These are phyloP conservation scores for Hericium erinaceus DNA, from an alignment of 768 basidiomycete genomes.

Conservation along the genomic window DNA sequence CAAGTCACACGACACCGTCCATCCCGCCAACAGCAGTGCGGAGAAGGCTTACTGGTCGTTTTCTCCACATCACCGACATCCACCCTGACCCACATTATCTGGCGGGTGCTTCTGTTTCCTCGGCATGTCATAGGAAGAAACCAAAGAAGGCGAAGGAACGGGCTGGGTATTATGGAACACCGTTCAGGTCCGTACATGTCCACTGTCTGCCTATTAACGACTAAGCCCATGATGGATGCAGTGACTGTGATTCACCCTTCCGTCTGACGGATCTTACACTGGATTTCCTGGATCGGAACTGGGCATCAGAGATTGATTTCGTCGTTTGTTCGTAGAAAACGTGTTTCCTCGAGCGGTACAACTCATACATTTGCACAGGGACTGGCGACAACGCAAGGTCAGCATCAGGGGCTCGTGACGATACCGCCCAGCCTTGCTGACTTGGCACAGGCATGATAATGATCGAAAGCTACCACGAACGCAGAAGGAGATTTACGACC, in stretches of 20 bases:
- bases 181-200: conserved; percentile 43
- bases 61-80: conserved; percentile 77
- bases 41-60: conserved; percentile 56
- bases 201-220: no score
- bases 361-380: conserved; percentile 33
- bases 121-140: conserved; percentile 58
- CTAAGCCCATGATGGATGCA: conserved; percentile 16
- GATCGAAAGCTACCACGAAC: conserved; percentile 77
- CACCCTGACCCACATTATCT: conserved; percentile 71
- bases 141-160: conserved; percentile 42
- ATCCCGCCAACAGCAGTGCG: neutral
- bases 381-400: conserved; percentile 72
- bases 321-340: conserved; percentile 57
- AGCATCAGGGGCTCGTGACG: neutral
- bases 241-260: conserved; percentile 77
- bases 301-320: conserved; percentile 82
- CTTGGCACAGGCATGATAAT: conserved; percentile 58
- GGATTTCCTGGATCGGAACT: conserved; percentile 68
- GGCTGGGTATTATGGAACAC: conserved; percentile 58
- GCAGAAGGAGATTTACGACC: conserved; percentile 63
- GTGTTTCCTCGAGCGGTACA: neutral
- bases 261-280: conserved; percentile 74
- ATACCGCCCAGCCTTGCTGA: neutral
- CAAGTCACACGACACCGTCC: neutral
- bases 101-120: conserved; percentile 40